A percentile compares a stretch with the other conserved stretches of the same genome.
Conservation (phyloP, 1,284 basidiomycete genomes). For the Peniophora sp. region DNA sequence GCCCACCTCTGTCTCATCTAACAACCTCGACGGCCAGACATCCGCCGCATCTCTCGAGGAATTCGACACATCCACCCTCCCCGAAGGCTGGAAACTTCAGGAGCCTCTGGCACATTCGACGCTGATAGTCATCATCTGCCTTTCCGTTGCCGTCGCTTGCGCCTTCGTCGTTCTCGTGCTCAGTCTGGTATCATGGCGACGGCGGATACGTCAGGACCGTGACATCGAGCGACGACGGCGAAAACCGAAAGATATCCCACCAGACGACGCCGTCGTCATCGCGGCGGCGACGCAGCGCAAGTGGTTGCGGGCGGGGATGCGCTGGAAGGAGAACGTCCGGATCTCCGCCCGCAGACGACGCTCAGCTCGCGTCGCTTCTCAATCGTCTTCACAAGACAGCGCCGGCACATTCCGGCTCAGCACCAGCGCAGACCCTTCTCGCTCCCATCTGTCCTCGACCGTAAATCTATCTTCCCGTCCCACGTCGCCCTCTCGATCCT, state of each 20-base stretch:
- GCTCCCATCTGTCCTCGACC: background rate
- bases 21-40: background rate
- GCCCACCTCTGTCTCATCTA: conserved; percentile 1
- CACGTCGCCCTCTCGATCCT: background rate
- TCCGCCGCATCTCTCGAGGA: background rate
- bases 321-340: conserved; percentile 56
- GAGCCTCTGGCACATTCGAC: conserved; percentile 8
- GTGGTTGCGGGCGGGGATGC: conserved; percentile 53
- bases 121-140: conserved; percentile 42
- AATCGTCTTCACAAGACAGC: background rate
- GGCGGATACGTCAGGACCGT: conserved; percentile 12
- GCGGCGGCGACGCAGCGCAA: conserved; percentile 42
- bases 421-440: background rate
- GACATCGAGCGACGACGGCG: conserved; percentile 32
- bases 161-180: conserved; percentile 50
- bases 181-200: conserved; percentile 51
- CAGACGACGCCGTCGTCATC: conserved; percentile 28
- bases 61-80: conserved; percentile 31
- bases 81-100: conserved; percentile 43
- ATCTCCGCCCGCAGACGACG: conserved; percentile 48
- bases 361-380: background rate
- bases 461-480: background rate
- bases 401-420: background rate
- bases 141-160: conserved; percentile 53
- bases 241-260: conserved; percentile 22